Evolutionary conservation across 2,329 filamentous ascomycete genomes (phyloP).

Genomic region (Pezicula radicicola): DNA sequence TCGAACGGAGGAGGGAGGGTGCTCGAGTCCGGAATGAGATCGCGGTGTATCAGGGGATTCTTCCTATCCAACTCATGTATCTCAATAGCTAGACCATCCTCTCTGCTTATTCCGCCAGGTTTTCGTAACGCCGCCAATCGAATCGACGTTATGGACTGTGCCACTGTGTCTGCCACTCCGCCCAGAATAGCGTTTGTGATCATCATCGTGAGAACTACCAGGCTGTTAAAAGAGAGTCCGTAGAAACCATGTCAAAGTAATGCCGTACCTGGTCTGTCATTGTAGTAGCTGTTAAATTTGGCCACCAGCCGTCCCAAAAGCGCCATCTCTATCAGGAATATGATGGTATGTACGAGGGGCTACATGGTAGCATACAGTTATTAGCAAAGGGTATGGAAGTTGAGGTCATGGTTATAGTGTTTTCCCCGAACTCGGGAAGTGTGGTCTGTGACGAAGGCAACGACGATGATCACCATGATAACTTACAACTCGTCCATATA

Average conservation of each 20-base stretch:
- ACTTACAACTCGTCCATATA: constrained; percentile 72
- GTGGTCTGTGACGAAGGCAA: background rate
- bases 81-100: constrained; percentile 79
- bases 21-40: constrained; percentile 64
- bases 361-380: constrained; percentile 37
- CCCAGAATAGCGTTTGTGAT: constrained; percentile 95
- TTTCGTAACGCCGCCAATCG: constrained; percentile 65
- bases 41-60: constrained; percentile 62
- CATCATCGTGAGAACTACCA: constrained; percentile 91
- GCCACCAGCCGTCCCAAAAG: constrained; percentile 78
- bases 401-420: background rate
- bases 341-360: constrained; percentile 82
- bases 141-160: constrained; percentile 86
- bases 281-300: constrained; percentile 93
- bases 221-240: constrained; percentile 7
- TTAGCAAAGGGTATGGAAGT: constrained; percentile 13
- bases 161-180: constrained; percentile 94
- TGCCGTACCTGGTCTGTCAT: constrained; percentile 73
- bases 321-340: constrained; percentile 86
- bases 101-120: constrained; percentile 50
- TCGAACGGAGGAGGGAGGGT: constrained; percentile 80
- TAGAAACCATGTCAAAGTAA: background rate
- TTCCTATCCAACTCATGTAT: constrained; percentile 84
- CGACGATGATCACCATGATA: background rate
- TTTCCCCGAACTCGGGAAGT: constrained; percentile 4